These are phyloP conservation scores for Alternaria incomplexa DNA, from an alignment of 2,329 filamentous ascomycete species.

Conservation along the genomic window DNA sequence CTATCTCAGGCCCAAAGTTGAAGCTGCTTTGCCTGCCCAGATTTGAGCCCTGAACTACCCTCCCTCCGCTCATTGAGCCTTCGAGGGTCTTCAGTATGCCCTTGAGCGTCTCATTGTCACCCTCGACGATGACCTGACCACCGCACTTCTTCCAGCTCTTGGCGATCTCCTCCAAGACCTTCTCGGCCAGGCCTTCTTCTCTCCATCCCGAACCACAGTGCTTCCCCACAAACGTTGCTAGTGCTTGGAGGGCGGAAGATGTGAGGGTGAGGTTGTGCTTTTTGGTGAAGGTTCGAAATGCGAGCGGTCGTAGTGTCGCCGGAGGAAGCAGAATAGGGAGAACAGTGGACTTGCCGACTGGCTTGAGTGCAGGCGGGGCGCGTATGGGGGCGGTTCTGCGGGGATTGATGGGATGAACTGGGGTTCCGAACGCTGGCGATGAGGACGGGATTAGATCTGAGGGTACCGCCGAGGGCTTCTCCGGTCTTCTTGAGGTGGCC, in stretches of 20 bases:
- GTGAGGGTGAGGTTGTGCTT: slow-evolving; percentile 95
- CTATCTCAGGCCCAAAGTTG: slow-evolving; percentile 60
- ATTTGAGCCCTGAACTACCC: slow-evolving; percentile 62
- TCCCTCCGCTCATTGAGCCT: slow-evolving; percentile 87
- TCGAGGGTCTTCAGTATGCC: slow-evolving; percentile 84
- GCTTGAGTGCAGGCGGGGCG: slow-evolving; percentile 56
- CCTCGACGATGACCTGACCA: slow-evolving; percentile 90
- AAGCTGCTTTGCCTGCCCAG: slow-evolving; percentile 70
- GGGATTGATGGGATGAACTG: slow-evolving; percentile 76
- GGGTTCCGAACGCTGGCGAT: slow-evolving; percentile 88
- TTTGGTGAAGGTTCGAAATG: slow-evolving; percentile 95
- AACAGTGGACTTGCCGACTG: slow-evolving; percentile 65
- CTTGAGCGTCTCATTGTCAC: slow-evolving; percentile 71
- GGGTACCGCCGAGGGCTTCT: slow-evolving; percentile 37
- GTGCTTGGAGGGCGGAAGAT: slow-evolving; percentile 80
- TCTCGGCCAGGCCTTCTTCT: slow-evolving; percentile 91
- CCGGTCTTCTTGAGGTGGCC: slow-evolving; percentile 38
- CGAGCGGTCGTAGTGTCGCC: slow-evolving; percentile 83
- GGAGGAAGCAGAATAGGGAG: slow-evolving; percentile 89
- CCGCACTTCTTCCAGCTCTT: slow-evolving; percentile 90
- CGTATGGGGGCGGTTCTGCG: slow-evolving; percentile 49
- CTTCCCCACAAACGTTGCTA: slow-evolving; percentile 88
- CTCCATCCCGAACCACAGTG: slow-evolving; percentile 97
- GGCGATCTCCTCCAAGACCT: slow-evolving; percentile 88
- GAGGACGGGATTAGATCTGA: slow-evolving; percentile 78